Evolutionary conservation across 352 stramenopile genomes (phyloP).

Genomic region (Aphanomyces stellatus): DNA sequence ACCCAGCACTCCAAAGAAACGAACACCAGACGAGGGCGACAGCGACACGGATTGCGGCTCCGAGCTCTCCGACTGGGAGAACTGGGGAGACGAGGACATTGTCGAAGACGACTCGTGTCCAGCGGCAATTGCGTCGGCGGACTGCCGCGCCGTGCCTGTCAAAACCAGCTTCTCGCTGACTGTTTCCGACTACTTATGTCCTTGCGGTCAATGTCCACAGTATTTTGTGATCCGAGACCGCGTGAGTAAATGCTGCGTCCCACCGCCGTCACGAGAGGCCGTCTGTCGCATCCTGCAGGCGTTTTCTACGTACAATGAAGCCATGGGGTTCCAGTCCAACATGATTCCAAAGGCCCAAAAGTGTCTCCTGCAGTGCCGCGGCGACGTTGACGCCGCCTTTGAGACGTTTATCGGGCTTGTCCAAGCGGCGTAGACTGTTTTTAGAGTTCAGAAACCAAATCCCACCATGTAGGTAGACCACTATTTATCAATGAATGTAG

Average conservation of each 20-base stretch:
- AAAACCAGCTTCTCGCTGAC: neutral
- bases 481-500: no score
- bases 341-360: conserved; percentile 48
- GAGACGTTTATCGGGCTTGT: conserved; percentile 42
- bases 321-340: conserved; percentile 36
- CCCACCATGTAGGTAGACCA: neutral
- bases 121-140: neutral
- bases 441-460: neutral
- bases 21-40: no score
- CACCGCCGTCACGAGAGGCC: conserved; percentile 20
- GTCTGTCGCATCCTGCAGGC: conserved; percentile 49
- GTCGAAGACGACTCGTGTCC: neutral
- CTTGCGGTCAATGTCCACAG: conserved; percentile 52
- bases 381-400: conserved; percentile 56
- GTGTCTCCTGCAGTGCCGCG: conserved; percentile 41
- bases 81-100: neutral
- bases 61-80: neutral
- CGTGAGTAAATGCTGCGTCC: neutral
- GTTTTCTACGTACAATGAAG: conserved; percentile 68
- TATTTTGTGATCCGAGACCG: conserved; percentile 39
- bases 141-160: neutral
- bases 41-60: neutral
- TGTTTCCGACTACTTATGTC: conserved; percentile 47
- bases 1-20: no score
- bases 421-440: neutral